phyloP scores from a whole-genome alignment of 441 rosid species.

The Pelargonium australe region DNA sequence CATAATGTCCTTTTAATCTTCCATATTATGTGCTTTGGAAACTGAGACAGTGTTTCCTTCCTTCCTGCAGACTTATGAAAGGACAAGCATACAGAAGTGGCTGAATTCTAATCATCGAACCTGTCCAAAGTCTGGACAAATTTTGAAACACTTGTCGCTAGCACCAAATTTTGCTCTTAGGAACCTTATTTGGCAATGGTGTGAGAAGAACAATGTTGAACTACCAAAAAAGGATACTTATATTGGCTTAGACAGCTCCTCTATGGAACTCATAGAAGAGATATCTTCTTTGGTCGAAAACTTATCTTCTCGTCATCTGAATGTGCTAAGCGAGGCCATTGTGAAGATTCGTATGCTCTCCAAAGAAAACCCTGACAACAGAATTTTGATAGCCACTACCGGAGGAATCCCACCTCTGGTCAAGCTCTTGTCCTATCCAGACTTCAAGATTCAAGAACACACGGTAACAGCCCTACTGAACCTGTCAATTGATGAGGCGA shows the following conservation, averaged over 20 bases:
- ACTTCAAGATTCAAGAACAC: constrained; percentile 46
- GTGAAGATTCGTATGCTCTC: constrained; percentile 52
- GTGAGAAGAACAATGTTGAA: constrained; percentile 52
- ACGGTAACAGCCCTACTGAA: constrained; percentile 58
- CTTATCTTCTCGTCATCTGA: constrained; percentile 41
- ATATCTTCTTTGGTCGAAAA: constrained; percentile 39
- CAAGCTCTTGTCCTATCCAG: constrained; percentile 39
- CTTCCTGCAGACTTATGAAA: constrained; percentile 54
- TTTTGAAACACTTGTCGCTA: constrained; percentile 43
- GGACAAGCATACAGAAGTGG: constrained; percentile 77
- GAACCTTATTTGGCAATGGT: constrained; percentile 69
- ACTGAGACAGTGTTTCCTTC: constrained; percentile 11
- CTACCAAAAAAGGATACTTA: constrained; percentile 38
- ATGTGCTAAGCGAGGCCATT: constrained; percentile 44
- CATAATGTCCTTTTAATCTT: not conserved
- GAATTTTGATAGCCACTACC: constrained; percentile 39
- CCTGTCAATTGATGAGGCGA: constrained; percentile 51
- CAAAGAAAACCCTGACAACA: constrained; percentile 48
- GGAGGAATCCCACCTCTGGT: constrained; percentile 48
- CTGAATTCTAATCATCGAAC: constrained; percentile 56
- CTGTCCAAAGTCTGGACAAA: constrained; percentile 76
- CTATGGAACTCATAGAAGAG: constrained; percentile 32
- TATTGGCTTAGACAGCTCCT: constrained; percentile 12
- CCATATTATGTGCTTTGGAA: not conserved
- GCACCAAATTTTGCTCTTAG: constrained; percentile 71